phyloP scores from a whole-genome alignment of 176 grass and related monocot species.

The Juncus effusus region DNA sequence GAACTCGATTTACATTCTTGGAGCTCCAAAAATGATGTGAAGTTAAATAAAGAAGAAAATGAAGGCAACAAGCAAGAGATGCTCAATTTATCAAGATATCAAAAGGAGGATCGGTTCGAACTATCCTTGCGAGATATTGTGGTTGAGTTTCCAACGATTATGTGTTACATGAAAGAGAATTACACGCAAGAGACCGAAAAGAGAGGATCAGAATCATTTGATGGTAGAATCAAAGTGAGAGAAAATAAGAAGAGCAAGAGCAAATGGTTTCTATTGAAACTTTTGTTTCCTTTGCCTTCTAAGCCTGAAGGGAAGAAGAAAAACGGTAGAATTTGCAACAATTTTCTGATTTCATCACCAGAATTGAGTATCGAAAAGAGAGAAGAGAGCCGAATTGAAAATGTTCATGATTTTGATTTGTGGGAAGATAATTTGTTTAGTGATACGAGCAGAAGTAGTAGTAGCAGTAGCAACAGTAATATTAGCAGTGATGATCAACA shows the following conservation, averaged over 20 bases:
- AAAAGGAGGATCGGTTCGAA: slow-evolving; percentile 31
- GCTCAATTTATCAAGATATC: not conserved
- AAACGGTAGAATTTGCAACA: not conserved
- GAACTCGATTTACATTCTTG: slow-evolving; percentile 20
- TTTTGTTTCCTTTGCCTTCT: slow-evolving; percentile 23
- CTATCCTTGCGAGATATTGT: slow-evolving; percentile 38
- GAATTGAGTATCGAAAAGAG: not conserved
- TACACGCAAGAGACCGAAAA: slow-evolving; percentile 4
- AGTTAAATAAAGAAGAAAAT: slow-evolving; percentile 29
- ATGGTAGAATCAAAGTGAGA: slow-evolving; percentile 16
- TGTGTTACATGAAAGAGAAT: slow-evolving; percentile 14
- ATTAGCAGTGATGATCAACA: slow-evolving; percentile 1
- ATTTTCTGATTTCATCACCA: not conserved
- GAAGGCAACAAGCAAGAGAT: not conserved
- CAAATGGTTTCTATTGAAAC: slow-evolving; percentile 30
- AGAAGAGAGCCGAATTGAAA: not conserved
- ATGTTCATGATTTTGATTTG: not conserved
- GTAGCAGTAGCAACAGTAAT: not conserved
- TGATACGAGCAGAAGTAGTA: slow-evolving; percentile 4
- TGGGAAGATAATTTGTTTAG: not conserved
- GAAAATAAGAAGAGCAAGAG: slow-evolving; percentile 4
- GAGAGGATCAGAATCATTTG: not conserved
- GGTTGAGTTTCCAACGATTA: slow-evolving; percentile 7
- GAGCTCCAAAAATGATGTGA: slow-evolving; percentile 11
- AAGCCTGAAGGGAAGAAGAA: slow-evolving; percentile 9